Conservation (phyloP, 1,284 basidiomycete species). For the Anthracocystis setariae region DNA sequence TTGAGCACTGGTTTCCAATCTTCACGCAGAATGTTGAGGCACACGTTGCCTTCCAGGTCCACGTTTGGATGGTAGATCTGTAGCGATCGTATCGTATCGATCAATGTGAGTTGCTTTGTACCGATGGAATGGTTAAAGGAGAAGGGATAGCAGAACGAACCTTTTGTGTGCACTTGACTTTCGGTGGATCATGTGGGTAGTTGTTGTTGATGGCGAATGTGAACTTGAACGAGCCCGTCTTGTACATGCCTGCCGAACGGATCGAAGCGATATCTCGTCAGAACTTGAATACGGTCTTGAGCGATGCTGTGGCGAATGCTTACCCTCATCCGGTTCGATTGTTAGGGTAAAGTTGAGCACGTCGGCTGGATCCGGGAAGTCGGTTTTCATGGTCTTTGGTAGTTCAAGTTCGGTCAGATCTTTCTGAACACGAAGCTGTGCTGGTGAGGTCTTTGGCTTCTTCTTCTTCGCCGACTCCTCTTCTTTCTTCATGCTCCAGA, state of each 20-base stretch:
- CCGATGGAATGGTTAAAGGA: no score
- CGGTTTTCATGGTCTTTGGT: conserved; percentile 92
- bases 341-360: conserved; percentile 95
- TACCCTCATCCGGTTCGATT: conserved; percentile 96
- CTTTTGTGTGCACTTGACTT: conserved; percentile 95
- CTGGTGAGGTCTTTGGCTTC: conserved; percentile 84
- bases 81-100: no score
- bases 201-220: conserved; percentile 95
- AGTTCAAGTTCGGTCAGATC: conserved; percentile 97
- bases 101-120: no score
- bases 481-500: conserved; percentile 66
- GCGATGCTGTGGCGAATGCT: conserved; percentile 10
- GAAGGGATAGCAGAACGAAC: conserved; percentile 70
- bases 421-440: conserved; percentile 98
- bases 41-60: conserved; percentile 93
- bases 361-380: conserved; percentile 89
- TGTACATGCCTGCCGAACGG: conserved; percentile 85
- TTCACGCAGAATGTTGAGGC: conserved; percentile 90
- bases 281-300: neutral
- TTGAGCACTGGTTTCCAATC: conserved; percentile 99
- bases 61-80: conserved; percentile 99
- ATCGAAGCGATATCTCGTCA: neutral
- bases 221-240: conserved; percentile 91
- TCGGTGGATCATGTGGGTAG: conserved; percentile 98
- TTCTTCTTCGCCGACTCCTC: conserved; percentile 62